A percentile compares a stretch with the other conserved stretches of the same genome.
Conservation (phyloP, 2,329 filamentous ascomycete species). For the Pezicula radicicola region DNA sequence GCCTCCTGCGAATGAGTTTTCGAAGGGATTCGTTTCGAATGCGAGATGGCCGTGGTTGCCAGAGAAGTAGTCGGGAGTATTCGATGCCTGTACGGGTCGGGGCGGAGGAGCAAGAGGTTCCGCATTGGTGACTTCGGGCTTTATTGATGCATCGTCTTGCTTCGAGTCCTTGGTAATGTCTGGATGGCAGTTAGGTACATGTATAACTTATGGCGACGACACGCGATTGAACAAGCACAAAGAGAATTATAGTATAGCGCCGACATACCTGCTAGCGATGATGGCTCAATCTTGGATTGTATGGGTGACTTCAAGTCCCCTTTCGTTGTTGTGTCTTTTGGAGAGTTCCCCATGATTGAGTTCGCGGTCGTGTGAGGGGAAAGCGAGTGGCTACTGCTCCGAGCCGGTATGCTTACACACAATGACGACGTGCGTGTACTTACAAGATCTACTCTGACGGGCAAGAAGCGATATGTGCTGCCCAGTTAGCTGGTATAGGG, state of each 20-base stretch:
- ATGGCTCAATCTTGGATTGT: slow-evolving; percentile 16
- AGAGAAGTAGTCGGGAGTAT: slow-evolving; percentile 69
- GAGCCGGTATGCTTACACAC: slow-evolving; percentile 2
- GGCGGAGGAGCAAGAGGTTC: slow-evolving; percentile 71
- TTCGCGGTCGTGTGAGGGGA: slow-evolving; percentile 4
- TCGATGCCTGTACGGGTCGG: slow-evolving; percentile 53
- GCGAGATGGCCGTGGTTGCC: slow-evolving; percentile 55
- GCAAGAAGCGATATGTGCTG: not conserved
- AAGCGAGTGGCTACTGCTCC: slow-evolving; percentile 2
- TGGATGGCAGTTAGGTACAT: not conserved
- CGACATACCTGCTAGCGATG: slow-evolving; percentile 17
- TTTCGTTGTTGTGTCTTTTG: slow-evolving; percentile 18
- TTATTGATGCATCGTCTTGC: slow-evolving; percentile 29
- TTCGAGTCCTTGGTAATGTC: slow-evolving; percentile 45
- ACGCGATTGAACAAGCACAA: not conserved
- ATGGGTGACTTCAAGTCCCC: slow-evolving; percentile 19
- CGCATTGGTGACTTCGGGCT: slow-evolving; percentile 51
- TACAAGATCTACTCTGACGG: not conserved
- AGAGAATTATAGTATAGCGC: not conserved
- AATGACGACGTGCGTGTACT: slow-evolving; percentile 1
- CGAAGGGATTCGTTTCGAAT: slow-evolving; percentile 93
- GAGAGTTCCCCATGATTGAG: slow-evolving; percentile 24
- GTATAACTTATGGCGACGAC: not conserved
- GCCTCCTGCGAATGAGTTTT: slow-evolving; percentile 79
- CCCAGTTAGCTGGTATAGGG: no score